Evolutionary conservation across 2,329 filamentous ascomycete genomes (phyloP).

Genomic region (Colletotrichum sp.): DNA sequence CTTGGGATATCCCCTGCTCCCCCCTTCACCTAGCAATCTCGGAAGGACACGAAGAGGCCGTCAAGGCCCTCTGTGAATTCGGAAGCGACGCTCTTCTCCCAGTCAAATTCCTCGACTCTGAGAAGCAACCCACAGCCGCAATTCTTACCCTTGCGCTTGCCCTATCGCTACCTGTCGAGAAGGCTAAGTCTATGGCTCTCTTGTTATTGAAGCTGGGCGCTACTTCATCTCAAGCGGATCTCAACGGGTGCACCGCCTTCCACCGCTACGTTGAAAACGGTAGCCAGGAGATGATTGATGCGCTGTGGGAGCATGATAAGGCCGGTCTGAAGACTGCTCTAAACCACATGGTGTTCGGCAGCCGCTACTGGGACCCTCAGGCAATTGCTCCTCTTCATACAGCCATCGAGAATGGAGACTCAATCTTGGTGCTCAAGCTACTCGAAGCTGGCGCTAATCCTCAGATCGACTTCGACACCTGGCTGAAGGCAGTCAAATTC

Average conservation of each 20-base stretch:
- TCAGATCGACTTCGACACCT: slow-evolving; percentile 66
- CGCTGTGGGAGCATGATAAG: slow-evolving; percentile 60
- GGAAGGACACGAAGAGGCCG: slow-evolving; percentile 71
- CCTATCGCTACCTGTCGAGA: slow-evolving; percentile 64
- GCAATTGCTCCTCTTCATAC: slow-evolving; percentile 59
- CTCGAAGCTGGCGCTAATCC: slow-evolving; percentile 67
- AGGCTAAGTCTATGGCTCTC: slow-evolving; percentile 68
- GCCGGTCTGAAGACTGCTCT: slow-evolving; percentile 67
- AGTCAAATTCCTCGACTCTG: slow-evolving; percentile 65
- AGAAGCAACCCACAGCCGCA: slow-evolving; percentile 58
- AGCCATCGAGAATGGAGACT: slow-evolving; percentile 61
- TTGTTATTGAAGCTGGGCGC: slow-evolving; percentile 74
- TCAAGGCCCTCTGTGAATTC: slow-evolving; percentile 74
- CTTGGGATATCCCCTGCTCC: slow-evolving; percentile 79
- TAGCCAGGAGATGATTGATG: slow-evolving; percentile 52
- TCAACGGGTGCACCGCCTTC: slow-evolving; percentile 67
- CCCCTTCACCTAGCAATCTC: slow-evolving; percentile 82
- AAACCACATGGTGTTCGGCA: slow-evolving; percentile 63
- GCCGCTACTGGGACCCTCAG: slow-evolving; percentile 33
- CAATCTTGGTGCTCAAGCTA: slow-evolving; percentile 61
- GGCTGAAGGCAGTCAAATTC: slow-evolving; percentile 62
- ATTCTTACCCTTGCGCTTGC: slow-evolving; percentile 76
- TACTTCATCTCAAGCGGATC: slow-evolving; percentile 74
- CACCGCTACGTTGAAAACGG: slow-evolving; percentile 65
- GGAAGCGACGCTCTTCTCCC: slow-evolving; percentile 80